Conservation (phyloP, 805 yeast species). For the Ogataea siamensis region DNA sequence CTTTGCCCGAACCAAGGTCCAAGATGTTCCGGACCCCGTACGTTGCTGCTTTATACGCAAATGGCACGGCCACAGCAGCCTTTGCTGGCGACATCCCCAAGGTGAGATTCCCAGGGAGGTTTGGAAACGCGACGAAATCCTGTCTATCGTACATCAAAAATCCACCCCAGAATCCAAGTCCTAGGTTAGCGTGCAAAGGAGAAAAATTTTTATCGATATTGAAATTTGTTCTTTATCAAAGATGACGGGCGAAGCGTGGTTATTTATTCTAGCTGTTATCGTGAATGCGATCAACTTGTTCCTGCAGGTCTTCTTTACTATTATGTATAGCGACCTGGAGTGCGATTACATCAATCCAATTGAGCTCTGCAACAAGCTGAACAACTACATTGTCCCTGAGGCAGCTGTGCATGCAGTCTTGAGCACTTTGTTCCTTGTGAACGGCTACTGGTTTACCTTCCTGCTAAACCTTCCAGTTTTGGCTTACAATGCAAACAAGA, state of each 20-base stretch:
- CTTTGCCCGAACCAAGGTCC: slow-evolving; percentile 35
- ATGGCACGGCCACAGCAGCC: slow-evolving; percentile 16
- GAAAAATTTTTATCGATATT: slow-evolving; percentile 8
- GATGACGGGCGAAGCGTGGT: slow-evolving; percentile 40
- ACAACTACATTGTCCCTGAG: slow-evolving; percentile 87
- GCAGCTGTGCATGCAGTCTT: slow-evolving; percentile 77
- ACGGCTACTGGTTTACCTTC: slow-evolving; percentile 91
- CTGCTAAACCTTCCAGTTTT: slow-evolving; percentile 78
- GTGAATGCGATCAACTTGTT: slow-evolving; percentile 86
- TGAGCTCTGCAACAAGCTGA: slow-evolving; percentile 90
- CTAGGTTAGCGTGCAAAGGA: slow-evolving; percentile 9
- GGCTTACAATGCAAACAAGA: slow-evolving; percentile 80
- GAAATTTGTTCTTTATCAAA: slow-evolving; percentile 13
- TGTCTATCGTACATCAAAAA: slow-evolving; percentile 4
- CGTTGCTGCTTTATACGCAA: slow-evolving; percentile 12
- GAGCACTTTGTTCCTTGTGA: slow-evolving; percentile 67
- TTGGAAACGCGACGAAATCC: slow-evolving; percentile 7
- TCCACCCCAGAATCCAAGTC: not conserved
- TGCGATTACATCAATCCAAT: slow-evolving; percentile 97
- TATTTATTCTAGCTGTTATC: slow-evolving; percentile 74
- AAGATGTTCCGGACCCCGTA: slow-evolving; percentile 12
- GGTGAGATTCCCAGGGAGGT: slow-evolving; percentile 5
- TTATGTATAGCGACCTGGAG: slow-evolving; percentile 92
- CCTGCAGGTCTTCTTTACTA: slow-evolving; percentile 90
- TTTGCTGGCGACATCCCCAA: slow-evolving; percentile 19